Percentiles rank a stretch among this genome's conserved stretches.
Conservation (phyloP, 2,329 filamentous ascomycete species). For the Nothopassalora personata region DNA sequence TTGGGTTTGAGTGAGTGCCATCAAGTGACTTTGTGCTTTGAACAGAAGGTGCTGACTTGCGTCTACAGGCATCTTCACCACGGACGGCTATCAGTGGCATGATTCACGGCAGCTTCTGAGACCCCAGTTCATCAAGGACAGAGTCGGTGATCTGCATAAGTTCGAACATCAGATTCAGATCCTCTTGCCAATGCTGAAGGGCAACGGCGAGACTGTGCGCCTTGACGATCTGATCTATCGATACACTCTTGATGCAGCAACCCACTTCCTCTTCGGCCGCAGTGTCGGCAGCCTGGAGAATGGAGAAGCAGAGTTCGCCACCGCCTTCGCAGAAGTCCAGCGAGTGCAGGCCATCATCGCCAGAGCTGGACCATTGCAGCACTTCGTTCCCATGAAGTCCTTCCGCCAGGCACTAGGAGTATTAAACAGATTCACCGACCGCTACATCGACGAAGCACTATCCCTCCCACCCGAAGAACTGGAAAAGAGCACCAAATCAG, state of each 20-base stretch:
- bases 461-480: slow-evolving; percentile 66
- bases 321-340: slow-evolving; percentile 76
- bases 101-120: slow-evolving; percentile 73
- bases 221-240: slow-evolving; percentile 75
- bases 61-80: slow-evolving; percentile 54
- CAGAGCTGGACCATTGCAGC: slow-evolving; percentile 59
- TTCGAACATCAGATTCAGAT: slow-evolving; percentile 75
- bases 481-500: slow-evolving; percentile 64
- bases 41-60: slow-evolving; percentile 3
- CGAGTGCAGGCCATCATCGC: slow-evolving; percentile 63
- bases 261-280: slow-evolving; percentile 77
- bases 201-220: slow-evolving; percentile 53
- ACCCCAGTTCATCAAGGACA: slow-evolving; percentile 81
- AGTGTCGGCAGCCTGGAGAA: slow-evolving; percentile 60
- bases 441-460: slow-evolving; percentile 71
- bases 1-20: slow-evolving; percentile 68
- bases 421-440: slow-evolving; percentile 71
- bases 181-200: slow-evolving; percentile 60
- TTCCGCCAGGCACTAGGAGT: slow-evolving; percentile 62
- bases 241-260: slow-evolving; percentile 79
- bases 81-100: slow-evolving; percentile 75
- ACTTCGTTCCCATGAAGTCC: slow-evolving; percentile 56
- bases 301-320: slow-evolving; percentile 64
- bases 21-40: not conserved
- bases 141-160: slow-evolving; percentile 72